Conservation (phyloP, 1,284 basidiomycete species). For the Ceratobasidium sp. region DNA sequence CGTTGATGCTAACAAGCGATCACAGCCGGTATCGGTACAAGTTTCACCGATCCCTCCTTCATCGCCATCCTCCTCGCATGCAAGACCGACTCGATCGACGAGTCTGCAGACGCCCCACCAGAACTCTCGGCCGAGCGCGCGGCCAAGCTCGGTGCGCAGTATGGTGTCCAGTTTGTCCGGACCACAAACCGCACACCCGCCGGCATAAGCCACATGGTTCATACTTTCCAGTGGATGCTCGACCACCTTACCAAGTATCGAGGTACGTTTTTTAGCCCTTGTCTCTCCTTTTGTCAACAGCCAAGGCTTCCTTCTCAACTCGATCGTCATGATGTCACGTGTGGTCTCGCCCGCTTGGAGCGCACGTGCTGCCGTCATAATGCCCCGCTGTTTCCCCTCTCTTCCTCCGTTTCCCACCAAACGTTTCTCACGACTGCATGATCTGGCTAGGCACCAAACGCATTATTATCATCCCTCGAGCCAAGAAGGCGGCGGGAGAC, state of each 20-base stretch:
- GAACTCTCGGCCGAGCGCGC: slow-evolving; percentile 20
- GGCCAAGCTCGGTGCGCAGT: slow-evolving; percentile 7
- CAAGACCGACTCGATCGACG: slow-evolving; percentile 68
- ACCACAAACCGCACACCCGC: background rate
- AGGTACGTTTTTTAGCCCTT: slow-evolving; percentile 16
- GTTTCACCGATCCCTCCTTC: slow-evolving; percentile 65
- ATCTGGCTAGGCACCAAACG: slow-evolving; percentile 41
- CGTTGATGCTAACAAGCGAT: background rate
- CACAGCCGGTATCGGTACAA: slow-evolving; percentile 39
- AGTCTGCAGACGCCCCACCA: background rate
- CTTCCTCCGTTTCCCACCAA: slow-evolving; percentile 3
- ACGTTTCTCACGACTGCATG: slow-evolving; percentile 23
- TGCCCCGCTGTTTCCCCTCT: slow-evolving; percentile 4
- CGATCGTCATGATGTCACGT: slow-evolving; percentile 37
- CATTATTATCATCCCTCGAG: slow-evolving; percentile 32
- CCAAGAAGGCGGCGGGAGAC: slow-evolving; percentile 4
- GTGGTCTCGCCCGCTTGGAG: background rate
- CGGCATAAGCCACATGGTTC: slow-evolving; percentile 15
- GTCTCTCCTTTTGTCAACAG: background rate
- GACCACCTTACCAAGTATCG: slow-evolving; percentile 7
- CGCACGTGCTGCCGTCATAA: background rate
- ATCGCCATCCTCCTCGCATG: slow-evolving; percentile 77
- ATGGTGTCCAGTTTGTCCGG: slow-evolving; percentile 21
- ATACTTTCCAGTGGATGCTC: slow-evolving; percentile 34
- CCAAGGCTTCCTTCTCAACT: slow-evolving; percentile 27